phyloP scores from a whole-genome alignment of 176 grass and related monocot species.

The Cenchrus fungigraminus region DNA sequence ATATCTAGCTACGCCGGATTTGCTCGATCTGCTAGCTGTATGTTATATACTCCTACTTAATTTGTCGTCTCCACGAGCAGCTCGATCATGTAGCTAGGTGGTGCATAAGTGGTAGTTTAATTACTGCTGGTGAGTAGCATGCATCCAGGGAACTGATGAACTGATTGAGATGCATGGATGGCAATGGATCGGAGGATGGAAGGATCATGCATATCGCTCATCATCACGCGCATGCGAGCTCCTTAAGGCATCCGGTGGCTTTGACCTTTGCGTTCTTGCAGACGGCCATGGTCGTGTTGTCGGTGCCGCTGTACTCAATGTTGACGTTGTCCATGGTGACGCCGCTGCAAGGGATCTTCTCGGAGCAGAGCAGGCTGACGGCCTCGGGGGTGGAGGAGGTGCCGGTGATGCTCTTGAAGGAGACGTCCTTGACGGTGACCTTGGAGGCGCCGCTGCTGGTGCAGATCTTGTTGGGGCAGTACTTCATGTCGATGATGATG shows the following conservation, averaged over 20 bases:
- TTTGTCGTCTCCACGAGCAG: too few relatives aligned
- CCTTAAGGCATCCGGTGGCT: background rate
- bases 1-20: too few relatives aligned
- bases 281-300: slow-evolving; percentile 36
- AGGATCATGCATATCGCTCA: too few relatives aligned
- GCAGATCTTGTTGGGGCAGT: slow-evolving; percentile 65
- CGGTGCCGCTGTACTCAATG: slow-evolving; percentile 32
- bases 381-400: slow-evolving; percentile 53
- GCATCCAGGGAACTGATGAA: too few relatives aligned
- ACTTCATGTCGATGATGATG: slow-evolving; percentile 78
- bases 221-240: slow-evolving; percentile 2
- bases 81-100: too few relatives aligned
- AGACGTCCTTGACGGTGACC: slow-evolving; percentile 54
- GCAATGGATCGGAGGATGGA: too few relatives aligned
- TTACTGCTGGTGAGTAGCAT: too few relatives aligned
- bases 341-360: slow-evolving; percentile 43
- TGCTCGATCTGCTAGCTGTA: too few relatives aligned
- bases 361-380: slow-evolving; percentile 54
- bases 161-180: too few relatives aligned
- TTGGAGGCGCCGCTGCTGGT: slow-evolving; percentile 34
- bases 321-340: slow-evolving; percentile 44
- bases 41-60: too few relatives aligned
- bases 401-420: slow-evolving; percentile 57
- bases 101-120: too few relatives aligned
- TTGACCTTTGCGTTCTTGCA: slow-evolving; percentile 29